These are phyloP conservation scores for Leccinum subgranulosum DNA, from an alignment of 768 basidiomycete genomes.

Conservation along the genomic window DNA sequence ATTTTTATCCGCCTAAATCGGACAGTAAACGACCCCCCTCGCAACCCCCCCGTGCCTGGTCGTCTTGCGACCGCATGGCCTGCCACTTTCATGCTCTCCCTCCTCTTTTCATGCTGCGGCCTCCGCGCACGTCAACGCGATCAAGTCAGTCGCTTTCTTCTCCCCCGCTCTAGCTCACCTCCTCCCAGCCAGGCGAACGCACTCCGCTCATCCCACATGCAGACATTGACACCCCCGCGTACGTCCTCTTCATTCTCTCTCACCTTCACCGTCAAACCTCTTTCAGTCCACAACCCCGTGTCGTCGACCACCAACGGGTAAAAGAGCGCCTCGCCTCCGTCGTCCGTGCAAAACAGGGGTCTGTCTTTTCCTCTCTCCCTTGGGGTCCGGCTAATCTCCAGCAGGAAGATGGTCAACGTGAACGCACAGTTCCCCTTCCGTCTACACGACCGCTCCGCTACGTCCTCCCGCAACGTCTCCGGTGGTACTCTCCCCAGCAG, in stretches of 20 bases:
- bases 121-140: constrained; percentile 19
- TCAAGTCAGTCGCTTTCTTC: constrained; percentile 9
- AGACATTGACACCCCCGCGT: constrained; percentile 24
- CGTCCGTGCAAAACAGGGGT: constrained; percentile 63
- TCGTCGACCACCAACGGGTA: constrained; percentile 48
- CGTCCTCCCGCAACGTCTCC: constrained; percentile 34
- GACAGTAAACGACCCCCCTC: constrained; percentile 15
- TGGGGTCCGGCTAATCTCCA: neutral
- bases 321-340: constrained; percentile 53
- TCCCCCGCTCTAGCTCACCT: neutral
- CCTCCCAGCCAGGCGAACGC: constrained; percentile 18
- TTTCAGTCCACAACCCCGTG: constrained; percentile 26
- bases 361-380: constrained; percentile 16
- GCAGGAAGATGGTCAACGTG: constrained; percentile 71
- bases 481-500: constrained; percentile 25
- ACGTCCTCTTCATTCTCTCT: constrained; percentile 4
- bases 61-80: constrained; percentile 16
- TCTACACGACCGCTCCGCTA: constrained; percentile 38
- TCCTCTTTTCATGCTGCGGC: constrained; percentile 29
- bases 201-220: constrained; percentile 29
- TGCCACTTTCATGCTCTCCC: constrained; percentile 26
- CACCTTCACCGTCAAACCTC: neutral
- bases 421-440: constrained; percentile 60
- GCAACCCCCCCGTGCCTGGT: constrained; percentile 30
- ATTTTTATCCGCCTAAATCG: constrained; percentile 27